A percentile compares a stretch with the other conserved stretches of the same genome.
Conservation (phyloP, 306 rosid genomes). For the Cotoneaster glaucophyllus region DNA sequence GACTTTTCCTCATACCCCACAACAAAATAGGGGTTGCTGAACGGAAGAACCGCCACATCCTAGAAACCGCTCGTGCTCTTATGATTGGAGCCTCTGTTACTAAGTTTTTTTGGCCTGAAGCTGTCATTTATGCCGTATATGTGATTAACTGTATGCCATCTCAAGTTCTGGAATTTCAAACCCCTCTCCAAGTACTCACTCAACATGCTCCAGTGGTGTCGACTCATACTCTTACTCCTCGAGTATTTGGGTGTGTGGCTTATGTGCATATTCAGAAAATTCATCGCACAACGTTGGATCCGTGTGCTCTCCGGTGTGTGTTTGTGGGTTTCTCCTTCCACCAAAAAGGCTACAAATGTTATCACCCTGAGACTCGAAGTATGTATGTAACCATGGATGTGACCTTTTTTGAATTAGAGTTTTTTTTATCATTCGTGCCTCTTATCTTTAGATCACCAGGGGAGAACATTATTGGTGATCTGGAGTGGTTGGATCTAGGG, state of each 20-base stretch:
- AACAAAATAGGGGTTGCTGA: no score
- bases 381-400: background rate
- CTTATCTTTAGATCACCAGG: background rate
- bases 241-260: background rate
- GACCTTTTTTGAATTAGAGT: background rate
- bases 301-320: background rate
- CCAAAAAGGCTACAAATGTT: background rate
- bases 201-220: background rate
- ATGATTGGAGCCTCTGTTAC: no score
- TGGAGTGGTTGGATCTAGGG: background rate
- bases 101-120: no score
- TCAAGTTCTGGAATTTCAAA: accelerated
- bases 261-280: background rate
- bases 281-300: background rate
- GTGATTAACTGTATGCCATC: background rate
- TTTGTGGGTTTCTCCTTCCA: background rate
- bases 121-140: background rate
- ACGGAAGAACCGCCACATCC: no score
- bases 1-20: no score
- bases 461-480: background rate
- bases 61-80: no score
- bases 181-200: background rate
- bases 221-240: background rate
- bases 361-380: background rate
- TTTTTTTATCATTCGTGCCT: no score